Base-by-base conservation (phyloP, 331 rosid genomes). In the Pyracantha coccinea region DNA sequence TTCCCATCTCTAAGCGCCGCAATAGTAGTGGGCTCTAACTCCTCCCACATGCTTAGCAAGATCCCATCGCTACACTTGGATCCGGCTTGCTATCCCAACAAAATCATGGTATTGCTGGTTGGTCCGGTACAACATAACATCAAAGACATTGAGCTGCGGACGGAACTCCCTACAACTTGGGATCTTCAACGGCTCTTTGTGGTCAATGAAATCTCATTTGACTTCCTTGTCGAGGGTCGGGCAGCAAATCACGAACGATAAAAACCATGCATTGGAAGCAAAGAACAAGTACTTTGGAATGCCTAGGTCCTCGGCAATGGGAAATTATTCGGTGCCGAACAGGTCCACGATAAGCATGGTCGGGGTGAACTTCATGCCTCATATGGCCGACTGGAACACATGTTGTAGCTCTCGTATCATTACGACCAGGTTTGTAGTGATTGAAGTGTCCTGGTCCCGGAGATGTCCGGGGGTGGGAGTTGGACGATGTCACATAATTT, bases 31-130 rank as follows among this genome's bases (percentile, higher is more conserved):
- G 63, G 19, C 28, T 81, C 85, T 4, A 83, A 75, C 21, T 68
- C 79, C 15, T 83, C 82, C 89, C 91, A 87, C 15, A 81, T 57
- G 71, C 85, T 85, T 1, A 75, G 19, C 19, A 85, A 16, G 17
- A 87, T 62, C 0, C 86, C 91, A 23, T 87, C 84, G 0, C 73
- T 38, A 38, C 63, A 13, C 25, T 45, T 3, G 27, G 20, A 38
- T 33, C 20, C 29, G 79, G 0, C 6, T 20, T 0, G 35, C 60
- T 0, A 24, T 0, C 2, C 23, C 5, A 3, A 77, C 8, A n/a
- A 29, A 69, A 25, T 13, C 78, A 5, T n/a, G 3, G 59, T 86
- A 78, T 8, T 62, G 71, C n/a, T 19, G 52, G 41, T 73, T 3
- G 4, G 10, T 75, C 2, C 80, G 78, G 69, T 81, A 54, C 2